A percentile compares a stretch with the other conserved stretches of the same genome.
Evolutionary conservation across 2,329 filamentous ascomycete species (phyloP).

Genomic region (Hypoxylon sp.): DNA sequence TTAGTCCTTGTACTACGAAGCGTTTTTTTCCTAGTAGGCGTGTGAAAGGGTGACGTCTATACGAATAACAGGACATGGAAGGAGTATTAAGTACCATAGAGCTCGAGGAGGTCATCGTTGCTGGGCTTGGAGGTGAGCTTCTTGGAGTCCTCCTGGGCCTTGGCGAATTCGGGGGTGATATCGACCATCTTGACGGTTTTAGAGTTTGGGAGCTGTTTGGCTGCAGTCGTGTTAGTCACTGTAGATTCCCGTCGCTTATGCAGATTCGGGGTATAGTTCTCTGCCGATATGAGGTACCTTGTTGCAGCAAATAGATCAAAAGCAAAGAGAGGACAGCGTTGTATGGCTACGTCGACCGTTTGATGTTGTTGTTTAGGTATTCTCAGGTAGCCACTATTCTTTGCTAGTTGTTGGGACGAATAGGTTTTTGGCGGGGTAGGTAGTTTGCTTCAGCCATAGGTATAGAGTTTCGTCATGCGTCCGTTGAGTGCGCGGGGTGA

Average conservation of each 20-base stretch:
- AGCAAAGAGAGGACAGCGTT: constrained; percentile 9
- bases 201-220: constrained; percentile 6
- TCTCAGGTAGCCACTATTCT: constrained; percentile 11
- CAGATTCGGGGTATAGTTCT: constrained; percentile 1
- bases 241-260: constrained; percentile 10
- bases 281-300: constrained; percentile 14
- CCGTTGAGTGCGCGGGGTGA: constrained; percentile 40
- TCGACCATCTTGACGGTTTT: constrained; percentile 48
- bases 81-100: constrained; percentile 64
- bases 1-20: constrained; percentile 19
- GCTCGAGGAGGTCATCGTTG: constrained; percentile 75
- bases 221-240: constrained; percentile 24
- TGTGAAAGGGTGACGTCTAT: not conserved
- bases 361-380: constrained; percentile 20
- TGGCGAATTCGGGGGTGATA: constrained; percentile 44
- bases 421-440: constrained; percentile 45
- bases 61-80: not conserved
- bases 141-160: constrained; percentile 67
- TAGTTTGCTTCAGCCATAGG: constrained; percentile 19
- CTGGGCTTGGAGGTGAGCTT: constrained; percentile 76
- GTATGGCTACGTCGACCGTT: constrained; percentile 15
- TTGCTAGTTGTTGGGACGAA: constrained; percentile 26
- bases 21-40: not conserved
- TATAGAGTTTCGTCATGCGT: constrained; percentile 37
- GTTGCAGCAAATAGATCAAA: constrained; percentile 2